Conservation (phyloP, 345 rosid species). For the Litchi chinensis region DNA sequence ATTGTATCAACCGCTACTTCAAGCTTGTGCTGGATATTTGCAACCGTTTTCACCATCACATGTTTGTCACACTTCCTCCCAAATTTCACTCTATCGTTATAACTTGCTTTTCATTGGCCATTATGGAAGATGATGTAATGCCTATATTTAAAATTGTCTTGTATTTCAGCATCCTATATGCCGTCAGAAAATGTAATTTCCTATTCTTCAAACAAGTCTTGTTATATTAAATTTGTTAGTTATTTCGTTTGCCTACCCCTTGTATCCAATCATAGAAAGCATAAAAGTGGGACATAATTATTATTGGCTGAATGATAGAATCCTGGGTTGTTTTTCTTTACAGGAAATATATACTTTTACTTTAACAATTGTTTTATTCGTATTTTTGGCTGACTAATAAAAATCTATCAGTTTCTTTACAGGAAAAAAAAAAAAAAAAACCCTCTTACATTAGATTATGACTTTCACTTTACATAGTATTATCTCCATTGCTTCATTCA, state of each 20-base stretch:
- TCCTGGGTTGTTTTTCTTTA: neutral
- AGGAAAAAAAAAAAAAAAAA: neutral
- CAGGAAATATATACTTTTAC: neutral
- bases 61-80: conserved; percentile 45
- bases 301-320: neutral
- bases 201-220: conserved; percentile 3
- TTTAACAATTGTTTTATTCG: conserved; percentile 17
- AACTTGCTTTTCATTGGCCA: conserved; percentile 2
- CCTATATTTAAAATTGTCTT: neutral
- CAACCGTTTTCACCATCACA: conserved; percentile 82
- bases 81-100: neutral
- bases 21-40: conserved; percentile 74
- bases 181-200: neutral
- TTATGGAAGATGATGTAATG: conserved; percentile 1
- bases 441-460: neutral
- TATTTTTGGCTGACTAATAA: neutral
- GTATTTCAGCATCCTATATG: neutral
- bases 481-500: conserved; percentile 16
- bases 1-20: conserved; percentile 63
- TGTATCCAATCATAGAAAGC: neutral
- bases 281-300: neutral
- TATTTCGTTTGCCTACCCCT: neutral
- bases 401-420: neutral
- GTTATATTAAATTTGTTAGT: neutral
- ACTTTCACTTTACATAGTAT: neutral